Base-by-base conservation (phyloP, 192 early-diverging fungal genomes). In the Lunasporangiospora selenospora region DNA sequence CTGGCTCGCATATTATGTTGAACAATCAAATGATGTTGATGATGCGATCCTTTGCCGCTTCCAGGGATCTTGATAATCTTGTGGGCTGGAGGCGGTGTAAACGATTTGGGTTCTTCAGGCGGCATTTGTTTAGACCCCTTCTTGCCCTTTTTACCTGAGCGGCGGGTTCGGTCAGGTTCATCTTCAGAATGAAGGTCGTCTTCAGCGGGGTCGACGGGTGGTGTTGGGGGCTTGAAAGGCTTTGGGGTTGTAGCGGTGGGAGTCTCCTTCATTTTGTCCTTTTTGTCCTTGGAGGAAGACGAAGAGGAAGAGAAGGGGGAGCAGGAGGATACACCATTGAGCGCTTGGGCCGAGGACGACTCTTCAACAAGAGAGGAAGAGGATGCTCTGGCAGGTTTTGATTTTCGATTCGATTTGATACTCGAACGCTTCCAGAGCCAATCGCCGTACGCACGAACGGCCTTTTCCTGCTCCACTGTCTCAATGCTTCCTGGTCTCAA, bases 61-160 rank as follows among this genome's bases (percentile, higher is more conserved):
- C 69, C 69, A 12, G 69, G 69, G 30, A 73, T 48, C 26, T 62
- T 62, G 41, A 73, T 73, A 32, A 73, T 73, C 48, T 73, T 73
- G 36, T 73, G 51, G 3, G 59, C 48, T 46, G 69, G 69, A 7
- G 61, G 60, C 32, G 69, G 61, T n/a, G 53, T 56, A 45, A 62
- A 73, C 1, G 24, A 26, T n/a, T 32, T 31, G 2, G 53, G 54
- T 27, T 55, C 29, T 10, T 73, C 69, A 26, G 43, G 69, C n/a
- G 60, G 55, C 21, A 57, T 21, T 6, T 73, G 59, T 26, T 47
- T 47, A 11, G 47, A 44, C 0, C 43, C 49, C 49, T 73, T 73
- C 43, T 73, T 73, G 24, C 69, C 69, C 54, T 62, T 62, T 44
- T 73, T 73, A 2, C 57, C 57, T 13, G 65, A 46, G 37, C 47